These are phyloP conservation scores for Asterochloris sp. DNA, from an alignment of 139 green algal species.

Conservation along the genomic window DNA sequence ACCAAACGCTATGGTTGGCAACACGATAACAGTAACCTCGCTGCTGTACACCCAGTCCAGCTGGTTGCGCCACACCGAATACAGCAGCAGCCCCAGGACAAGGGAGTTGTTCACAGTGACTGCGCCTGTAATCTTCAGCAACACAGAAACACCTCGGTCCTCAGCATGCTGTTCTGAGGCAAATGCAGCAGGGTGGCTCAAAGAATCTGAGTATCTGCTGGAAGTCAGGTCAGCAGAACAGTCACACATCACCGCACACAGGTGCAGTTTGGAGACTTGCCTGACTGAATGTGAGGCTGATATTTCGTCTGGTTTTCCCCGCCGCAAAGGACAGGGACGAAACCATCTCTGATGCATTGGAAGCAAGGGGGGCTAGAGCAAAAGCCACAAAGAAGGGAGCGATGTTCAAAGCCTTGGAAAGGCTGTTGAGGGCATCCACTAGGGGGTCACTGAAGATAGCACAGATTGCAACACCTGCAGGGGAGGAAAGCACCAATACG, in stretches of 20 bases:
- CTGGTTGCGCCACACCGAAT: constrained; percentile 38
- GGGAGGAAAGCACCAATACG: too few species aligned
- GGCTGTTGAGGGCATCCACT: constrained; percentile 44
- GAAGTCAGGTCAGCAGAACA: not conserved
- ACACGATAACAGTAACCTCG: constrained; percentile 42
- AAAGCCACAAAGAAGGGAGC: constrained; percentile 65
- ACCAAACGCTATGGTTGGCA: not conserved
- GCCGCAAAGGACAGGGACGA: constrained; percentile 51
- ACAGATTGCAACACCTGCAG: constrained; percentile 21
- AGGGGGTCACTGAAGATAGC: constrained; percentile 39
- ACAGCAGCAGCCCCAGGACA: constrained; percentile 62
- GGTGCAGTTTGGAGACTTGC: constrained; percentile 9
- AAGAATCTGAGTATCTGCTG: not conserved
- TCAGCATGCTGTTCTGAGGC: not conserved
- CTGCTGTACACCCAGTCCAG: constrained; percentile 58
- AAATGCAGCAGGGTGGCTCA: not conserved
- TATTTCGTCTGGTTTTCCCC: constrained; percentile 47
- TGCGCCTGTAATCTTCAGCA: not conserved
- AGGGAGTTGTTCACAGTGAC: constrained; percentile 73
- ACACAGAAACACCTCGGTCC: not conserved
- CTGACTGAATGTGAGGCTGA: constrained; percentile 57
- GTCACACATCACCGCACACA: not conserved
- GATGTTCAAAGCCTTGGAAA: constrained; percentile 38
- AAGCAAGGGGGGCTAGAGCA: constrained; percentile 54
- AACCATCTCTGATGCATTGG: constrained; percentile 58